These are phyloP conservation scores for Fraxinus angustifolia DNA, from an alignment of 305 asterid genomes.

Conservation along the genomic window DNA sequence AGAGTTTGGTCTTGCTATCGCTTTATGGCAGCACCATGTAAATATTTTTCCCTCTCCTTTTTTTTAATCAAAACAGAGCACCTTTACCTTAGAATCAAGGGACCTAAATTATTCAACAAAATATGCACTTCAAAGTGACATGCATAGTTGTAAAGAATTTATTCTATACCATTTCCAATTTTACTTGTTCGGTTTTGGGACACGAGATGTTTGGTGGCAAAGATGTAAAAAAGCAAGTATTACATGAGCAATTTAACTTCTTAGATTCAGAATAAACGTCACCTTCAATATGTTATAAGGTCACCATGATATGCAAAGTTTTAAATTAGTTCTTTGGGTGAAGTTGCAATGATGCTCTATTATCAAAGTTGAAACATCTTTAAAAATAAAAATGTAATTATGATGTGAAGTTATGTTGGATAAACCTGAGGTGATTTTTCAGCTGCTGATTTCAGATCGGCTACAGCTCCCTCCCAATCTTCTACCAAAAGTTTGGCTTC, in stretches of 20 bases:
- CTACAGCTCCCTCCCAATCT: slow-evolving; percentile 97
- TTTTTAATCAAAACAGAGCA: not conserved
- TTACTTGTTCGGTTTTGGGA: not conserved
- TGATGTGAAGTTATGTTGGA: not conserved
- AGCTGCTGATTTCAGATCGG: slow-evolving; percentile 77
- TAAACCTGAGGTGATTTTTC: slow-evolving; percentile 91
- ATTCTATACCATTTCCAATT: not conserved
- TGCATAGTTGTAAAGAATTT: not conserved
- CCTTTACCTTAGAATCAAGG: not conserved
- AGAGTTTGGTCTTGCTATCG: not conserved
- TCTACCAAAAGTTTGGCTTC: slow-evolving; percentile 86
- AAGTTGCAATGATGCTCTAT: not conserved
- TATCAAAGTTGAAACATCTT: not conserved
- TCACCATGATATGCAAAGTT: not conserved
- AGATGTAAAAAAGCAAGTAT: not conserved
- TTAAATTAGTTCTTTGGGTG: not conserved
- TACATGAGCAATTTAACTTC: not conserved
- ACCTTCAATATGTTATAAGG: not conserved
- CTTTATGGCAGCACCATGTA: not conserved
- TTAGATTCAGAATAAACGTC: not conserved
- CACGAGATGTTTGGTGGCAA: not conserved
- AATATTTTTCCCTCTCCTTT: not conserved
- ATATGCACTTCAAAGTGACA: not conserved
- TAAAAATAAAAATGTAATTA: not conserved
- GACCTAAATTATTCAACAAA: not conserved